Conservation (phyloP, 2,329 filamentous ascomycete genomes). For the Microsporum ferrugineum region DNA sequence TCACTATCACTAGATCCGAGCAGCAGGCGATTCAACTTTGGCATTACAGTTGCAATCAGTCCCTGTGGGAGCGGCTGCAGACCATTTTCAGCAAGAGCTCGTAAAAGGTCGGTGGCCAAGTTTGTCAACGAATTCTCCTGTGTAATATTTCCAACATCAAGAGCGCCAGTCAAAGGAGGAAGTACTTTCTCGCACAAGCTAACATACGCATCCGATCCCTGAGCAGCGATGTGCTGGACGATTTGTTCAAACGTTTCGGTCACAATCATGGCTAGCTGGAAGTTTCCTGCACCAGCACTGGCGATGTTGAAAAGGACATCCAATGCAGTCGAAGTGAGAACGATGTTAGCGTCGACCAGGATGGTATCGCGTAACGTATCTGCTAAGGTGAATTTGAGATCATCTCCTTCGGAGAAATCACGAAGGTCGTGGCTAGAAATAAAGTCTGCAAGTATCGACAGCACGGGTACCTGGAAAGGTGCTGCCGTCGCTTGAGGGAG, state of each 20-base stretch:
- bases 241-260: constrained; percentile 87
- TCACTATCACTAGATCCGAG: constrained; percentile 79
- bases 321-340: constrained; percentile 58
- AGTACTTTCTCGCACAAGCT: constrained; percentile 75
- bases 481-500: constrained; percentile 41
- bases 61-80: constrained; percentile 74
- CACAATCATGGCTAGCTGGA: constrained; percentile 78
- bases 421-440: constrained; percentile 67
- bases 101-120: constrained; percentile 73
- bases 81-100: constrained; percentile 69
- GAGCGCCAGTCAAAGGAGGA: constrained; percentile 75
- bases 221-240: constrained; percentile 54
- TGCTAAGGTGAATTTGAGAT: constrained; percentile 79
- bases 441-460: constrained; percentile 56
- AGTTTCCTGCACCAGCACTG: constrained; percentile 77
- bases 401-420: constrained; percentile 79
- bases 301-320: constrained; percentile 82
- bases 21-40: constrained; percentile 72
- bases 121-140: constrained; percentile 69
- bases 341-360: constrained; percentile 62
- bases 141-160: constrained; percentile 76
- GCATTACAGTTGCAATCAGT: constrained; percentile 74
- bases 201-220: constrained; percentile 57
- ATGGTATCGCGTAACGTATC: constrained; percentile 79
- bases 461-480: constrained; percentile 50